Evolutionary conservation across 1,284 basidiomycete genomes (phyloP).

Genomic region (Cryptococcus jaspeensis): DNA sequence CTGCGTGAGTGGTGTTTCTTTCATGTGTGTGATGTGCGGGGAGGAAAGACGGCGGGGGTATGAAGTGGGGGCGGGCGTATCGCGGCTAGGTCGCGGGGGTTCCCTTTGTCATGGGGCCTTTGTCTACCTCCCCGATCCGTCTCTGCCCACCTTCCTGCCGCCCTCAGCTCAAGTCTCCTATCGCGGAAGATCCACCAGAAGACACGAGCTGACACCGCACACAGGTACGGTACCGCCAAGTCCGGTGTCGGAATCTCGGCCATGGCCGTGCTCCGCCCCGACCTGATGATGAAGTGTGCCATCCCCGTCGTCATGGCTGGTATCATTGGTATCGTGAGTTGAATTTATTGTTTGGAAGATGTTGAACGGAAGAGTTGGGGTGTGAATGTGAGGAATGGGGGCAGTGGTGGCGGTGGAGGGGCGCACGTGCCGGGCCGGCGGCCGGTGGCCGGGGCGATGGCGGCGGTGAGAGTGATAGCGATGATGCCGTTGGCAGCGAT

Average conservation of each 20-base stretch:
- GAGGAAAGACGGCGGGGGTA: neutral
- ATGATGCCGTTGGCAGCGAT: too few species aligned
- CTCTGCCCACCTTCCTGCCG: neutral
- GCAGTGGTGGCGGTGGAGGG: neutral
- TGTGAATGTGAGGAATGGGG: neutral
- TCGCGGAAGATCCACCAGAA: neutral
- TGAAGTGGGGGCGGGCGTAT: neutral
- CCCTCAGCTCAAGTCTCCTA: neutral
- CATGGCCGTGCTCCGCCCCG: slow-evolving; percentile 93
- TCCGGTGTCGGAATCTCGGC: slow-evolving; percentile 98
- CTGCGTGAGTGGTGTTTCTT: slow-evolving; percentile 41
- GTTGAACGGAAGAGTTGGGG: neutral
- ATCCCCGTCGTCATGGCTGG: slow-evolving; percentile 99
- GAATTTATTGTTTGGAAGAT: neutral
- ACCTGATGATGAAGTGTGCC: slow-evolving; percentile 93
- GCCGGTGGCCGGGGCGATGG: too few species aligned
- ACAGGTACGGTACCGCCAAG: slow-evolving; percentile 83
- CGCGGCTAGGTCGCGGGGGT: neutral
- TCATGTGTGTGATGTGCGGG: neutral
- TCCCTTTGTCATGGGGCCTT: neutral
- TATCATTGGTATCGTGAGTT: slow-evolving; percentile 81
- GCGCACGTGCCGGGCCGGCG: neutral
- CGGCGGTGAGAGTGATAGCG: too few species aligned
- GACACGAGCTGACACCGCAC: neutral
- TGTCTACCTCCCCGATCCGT: neutral